Conservation (phyloP, 169 alveolate genomes). For the Pseudocohnilembus persalinus region DNA sequence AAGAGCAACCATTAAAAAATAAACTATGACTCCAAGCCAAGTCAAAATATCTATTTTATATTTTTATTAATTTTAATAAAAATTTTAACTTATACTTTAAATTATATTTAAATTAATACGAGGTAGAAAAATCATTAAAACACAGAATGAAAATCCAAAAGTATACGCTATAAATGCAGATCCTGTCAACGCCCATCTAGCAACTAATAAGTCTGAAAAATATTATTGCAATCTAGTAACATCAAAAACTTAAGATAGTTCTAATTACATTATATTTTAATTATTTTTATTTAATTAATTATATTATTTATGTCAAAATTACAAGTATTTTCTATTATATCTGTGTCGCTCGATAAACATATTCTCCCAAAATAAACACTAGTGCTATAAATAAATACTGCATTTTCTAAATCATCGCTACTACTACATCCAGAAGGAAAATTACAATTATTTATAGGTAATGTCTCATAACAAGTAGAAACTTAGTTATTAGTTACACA, state of each 20-base stretch:
- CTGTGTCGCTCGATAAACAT: not conserved
- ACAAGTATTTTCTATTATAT: not conserved
- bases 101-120: not conserved
- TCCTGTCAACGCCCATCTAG: not conserved
- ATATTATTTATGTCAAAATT: too few relatives aligned
- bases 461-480: not conserved
- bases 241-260: not conserved
- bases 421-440: not conserved
- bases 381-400: not conserved
- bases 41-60: not conserved
- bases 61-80: too few relatives aligned
- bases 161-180: not conserved
- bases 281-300: too few relatives aligned
- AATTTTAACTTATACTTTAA: not conserved
- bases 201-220: not conserved
- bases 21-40: not conserved
- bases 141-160: not conserved
- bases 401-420: not conserved
- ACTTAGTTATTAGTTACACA: not conserved
- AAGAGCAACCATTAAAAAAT: not conserved
- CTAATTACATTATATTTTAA: not conserved
- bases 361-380: not conserved
- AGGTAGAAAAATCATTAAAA: not conserved
- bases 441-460: not conserved
- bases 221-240: not conserved